Evolutionary conservation across 2,329 filamentous ascomycete genomes (phyloP).

Genomic region (Sporothrix luriei): DNA sequence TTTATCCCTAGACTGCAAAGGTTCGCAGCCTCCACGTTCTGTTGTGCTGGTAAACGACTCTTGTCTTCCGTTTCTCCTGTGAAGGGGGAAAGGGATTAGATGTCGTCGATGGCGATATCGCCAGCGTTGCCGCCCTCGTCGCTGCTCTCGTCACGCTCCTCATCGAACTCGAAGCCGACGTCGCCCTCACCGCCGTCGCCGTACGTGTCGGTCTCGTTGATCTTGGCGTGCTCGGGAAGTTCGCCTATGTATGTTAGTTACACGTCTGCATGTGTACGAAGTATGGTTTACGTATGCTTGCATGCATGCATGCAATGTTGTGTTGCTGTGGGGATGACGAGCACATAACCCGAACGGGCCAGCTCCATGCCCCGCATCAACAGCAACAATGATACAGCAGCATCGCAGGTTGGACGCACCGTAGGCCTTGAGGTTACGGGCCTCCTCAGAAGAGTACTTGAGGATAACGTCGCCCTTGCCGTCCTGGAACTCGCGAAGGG

Average conservation of each 20-base stretch:
- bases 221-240: conserved; percentile 95
- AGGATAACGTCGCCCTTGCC: conserved; percentile 91
- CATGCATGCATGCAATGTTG: conserved; percentile 7
- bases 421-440: conserved; percentile 91
- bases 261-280: neutral
- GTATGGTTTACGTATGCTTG: neutral
- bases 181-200: conserved; percentile 91
- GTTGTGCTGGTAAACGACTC: conserved; percentile 18
- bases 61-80: conserved; percentile 18
- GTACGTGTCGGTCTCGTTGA: conserved; percentile 98
- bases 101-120: conserved; percentile 87
- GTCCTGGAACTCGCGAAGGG: conserved; percentile 81
- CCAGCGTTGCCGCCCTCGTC: conserved; percentile 57
- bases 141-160: conserved; percentile 71
- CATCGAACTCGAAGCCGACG: conserved; percentile 98
- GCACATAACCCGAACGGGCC: conserved; percentile 20
- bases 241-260: conserved; percentile 61
- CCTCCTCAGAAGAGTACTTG: conserved; percentile 93
- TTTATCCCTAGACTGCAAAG: conserved; percentile 16
- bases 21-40: conserved; percentile 21
- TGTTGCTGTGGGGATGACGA: conserved; percentile 13
- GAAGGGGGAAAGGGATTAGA: conserved; percentile 58
- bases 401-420: conserved; percentile 27
- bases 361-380: conserved; percentile 17
- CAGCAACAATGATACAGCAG: neutral